Conservation (phyloP, 2,329 filamentous ascomycete genomes). For the Fusarium scirpi region DNA sequence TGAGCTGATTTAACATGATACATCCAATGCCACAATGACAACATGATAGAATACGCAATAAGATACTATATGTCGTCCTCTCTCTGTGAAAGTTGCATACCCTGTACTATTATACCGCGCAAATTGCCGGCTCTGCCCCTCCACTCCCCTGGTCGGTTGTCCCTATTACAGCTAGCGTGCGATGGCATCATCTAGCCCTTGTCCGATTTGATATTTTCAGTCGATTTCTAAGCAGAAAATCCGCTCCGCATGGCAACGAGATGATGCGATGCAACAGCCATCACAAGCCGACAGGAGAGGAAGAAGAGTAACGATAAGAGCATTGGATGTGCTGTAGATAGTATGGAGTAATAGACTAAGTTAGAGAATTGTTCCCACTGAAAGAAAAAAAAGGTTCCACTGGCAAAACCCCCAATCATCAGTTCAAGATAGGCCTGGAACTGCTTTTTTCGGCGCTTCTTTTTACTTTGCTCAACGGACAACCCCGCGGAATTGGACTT, state of each 20-base stretch:
- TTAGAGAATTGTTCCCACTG: conserved; percentile 12
- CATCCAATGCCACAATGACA: background rate
- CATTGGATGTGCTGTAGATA: background rate
- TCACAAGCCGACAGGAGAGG: conserved; percentile 12
- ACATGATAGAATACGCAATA: background rate
- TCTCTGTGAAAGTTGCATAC: background rate
- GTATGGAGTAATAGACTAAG: background rate
- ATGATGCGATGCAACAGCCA: conserved; percentile 18
- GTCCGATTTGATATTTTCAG: conserved; percentile 35
- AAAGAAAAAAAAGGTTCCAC: conserved; percentile 18
- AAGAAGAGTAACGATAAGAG: background rate
- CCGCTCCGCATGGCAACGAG: conserved; percentile 18
- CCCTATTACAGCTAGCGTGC: conserved; percentile 38
- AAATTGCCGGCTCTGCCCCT: conserved; percentile 10
- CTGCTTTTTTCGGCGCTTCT: conserved; percentile 27
- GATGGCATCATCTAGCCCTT: conserved; percentile 44
- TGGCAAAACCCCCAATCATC: conserved; percentile 9
- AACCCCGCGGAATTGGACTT: conserved; percentile 28
- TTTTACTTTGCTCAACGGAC: conserved; percentile 21
- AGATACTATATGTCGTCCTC: background rate
- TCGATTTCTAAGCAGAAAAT: conserved; percentile 47
- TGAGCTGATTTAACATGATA: background rate
- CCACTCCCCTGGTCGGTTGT: background rate
- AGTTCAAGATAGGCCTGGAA: background rate
- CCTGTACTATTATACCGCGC: conserved; percentile 2